phyloP scores from a whole-genome alignment of 352 stramenopile genomes.

The Globisporangium barbulae region DNA sequence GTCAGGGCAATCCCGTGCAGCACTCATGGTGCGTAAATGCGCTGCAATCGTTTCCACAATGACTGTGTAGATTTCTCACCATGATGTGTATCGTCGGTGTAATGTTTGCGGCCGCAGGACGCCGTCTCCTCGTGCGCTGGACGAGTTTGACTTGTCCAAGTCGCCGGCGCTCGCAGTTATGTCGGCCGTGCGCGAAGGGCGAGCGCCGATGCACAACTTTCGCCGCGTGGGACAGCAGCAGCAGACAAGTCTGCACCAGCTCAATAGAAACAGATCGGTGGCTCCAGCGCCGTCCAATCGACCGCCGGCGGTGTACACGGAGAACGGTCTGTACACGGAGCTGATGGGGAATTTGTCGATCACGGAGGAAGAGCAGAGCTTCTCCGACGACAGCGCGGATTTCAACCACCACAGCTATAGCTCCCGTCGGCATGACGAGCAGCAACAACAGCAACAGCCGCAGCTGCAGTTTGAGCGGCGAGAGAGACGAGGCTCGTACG shows the following conservation, averaged over 20 bases:
- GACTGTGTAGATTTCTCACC: not conserved
- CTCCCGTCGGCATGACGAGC: slow-evolving; percentile 18
- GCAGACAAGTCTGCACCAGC: slow-evolving; percentile 2
- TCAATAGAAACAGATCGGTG: slow-evolving; percentile 6
- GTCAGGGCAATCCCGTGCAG: slow-evolving; percentile 31
- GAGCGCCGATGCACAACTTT: slow-evolving; percentile 17
- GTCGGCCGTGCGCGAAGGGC: slow-evolving; percentile 49
- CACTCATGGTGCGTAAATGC: slow-evolving; percentile 35
- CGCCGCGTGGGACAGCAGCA: slow-evolving; percentile 13
- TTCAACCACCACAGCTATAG: slow-evolving; percentile 26
- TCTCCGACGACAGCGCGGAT: slow-evolving; percentile 20
- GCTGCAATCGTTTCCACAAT: not conserved
- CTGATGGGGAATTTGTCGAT: slow-evolving; percentile 14
- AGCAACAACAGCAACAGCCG: not conserved
- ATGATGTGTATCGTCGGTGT: not conserved
- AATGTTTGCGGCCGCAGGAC: slow-evolving; percentile 3
- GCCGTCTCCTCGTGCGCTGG: slow-evolving; percentile 30
- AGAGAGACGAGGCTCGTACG: slow-evolving; percentile 52
- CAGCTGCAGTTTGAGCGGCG: slow-evolving; percentile 23
- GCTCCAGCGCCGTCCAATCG: not conserved
- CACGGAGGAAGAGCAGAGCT: slow-evolving; percentile 16
- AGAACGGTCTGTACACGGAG: slow-evolving; percentile 11
- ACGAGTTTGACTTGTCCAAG: slow-evolving; percentile 74
- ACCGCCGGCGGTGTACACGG: not conserved
- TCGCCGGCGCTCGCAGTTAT: slow-evolving; percentile 63